Evolutionary conservation across 2,329 filamentous ascomycete genomes (phyloP).

Genomic region (Arthrobotrys entomopaga): DNA sequence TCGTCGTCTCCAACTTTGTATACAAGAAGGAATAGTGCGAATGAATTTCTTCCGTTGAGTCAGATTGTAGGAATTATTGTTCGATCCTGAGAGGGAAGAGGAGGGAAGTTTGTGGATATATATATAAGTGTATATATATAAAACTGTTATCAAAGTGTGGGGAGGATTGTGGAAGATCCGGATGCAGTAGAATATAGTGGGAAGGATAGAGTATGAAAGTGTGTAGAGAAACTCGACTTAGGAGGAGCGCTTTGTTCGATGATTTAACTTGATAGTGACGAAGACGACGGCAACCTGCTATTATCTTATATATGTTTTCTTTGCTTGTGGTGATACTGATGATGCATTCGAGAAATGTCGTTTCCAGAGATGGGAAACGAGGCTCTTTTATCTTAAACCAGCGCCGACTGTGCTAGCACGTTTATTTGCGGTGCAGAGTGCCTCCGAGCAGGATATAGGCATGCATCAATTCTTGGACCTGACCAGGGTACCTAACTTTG

Average conservation of each 20-base stretch:
- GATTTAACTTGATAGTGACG: not conserved
- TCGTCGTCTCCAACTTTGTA: slow-evolving; percentile 2
- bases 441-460: slow-evolving; percentile 40
- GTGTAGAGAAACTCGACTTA: slow-evolving; percentile 45
- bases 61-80: slow-evolving; percentile 16
- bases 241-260: slow-evolving; percentile 53
- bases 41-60: not conserved
- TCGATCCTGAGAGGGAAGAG: slow-evolving; percentile 23
- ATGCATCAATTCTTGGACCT: slow-evolving; percentile 33
- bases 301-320: not conserved
- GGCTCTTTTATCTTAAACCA: slow-evolving; percentile 54
- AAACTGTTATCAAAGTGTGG: slow-evolving; percentile 21
- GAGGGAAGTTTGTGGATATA: slow-evolving; percentile 11
- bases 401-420: slow-evolving; percentile 24
- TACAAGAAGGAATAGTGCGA: too few relatives aligned
- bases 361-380: slow-evolving; percentile 49
- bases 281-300: not conserved
- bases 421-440: not conserved
- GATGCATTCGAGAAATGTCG: slow-evolving; percentile 47
- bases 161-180: slow-evolving; percentile 32
- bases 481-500: slow-evolving; percentile 22
- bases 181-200: slow-evolving; percentile 9
- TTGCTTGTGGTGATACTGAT: slow-evolving; percentile 42
- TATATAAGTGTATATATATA: slow-evolving; percentile 17
- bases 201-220: slow-evolving; percentile 11